These are phyloP conservation scores for Cymodocea nodosa DNA, from an alignment of 116 monocot genomes.

Conservation along the genomic window DNA sequence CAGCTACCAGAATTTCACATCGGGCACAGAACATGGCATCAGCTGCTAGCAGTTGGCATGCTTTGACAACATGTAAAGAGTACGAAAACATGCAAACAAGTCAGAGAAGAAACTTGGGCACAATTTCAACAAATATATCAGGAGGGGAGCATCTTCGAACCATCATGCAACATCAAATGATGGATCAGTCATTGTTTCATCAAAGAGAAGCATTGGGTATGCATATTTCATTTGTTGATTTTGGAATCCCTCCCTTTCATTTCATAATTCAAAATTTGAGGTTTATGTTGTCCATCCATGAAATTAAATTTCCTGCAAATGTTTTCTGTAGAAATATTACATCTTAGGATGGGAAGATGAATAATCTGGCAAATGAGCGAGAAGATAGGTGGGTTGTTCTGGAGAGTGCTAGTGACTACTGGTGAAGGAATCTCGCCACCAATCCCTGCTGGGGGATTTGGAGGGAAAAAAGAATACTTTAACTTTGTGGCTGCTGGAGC, in stretches of 20 bases:
- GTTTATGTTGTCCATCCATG: neutral
- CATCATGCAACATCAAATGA: slow-evolving; percentile 10
- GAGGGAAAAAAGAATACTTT: too few species aligned
- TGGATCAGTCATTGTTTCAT: slow-evolving; percentile 42
- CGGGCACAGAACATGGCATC: slow-evolving; percentile 63
- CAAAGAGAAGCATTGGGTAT: slow-evolving; percentile 89
- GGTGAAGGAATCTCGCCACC: too few species aligned
- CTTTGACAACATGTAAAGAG: slow-evolving; percentile 34
- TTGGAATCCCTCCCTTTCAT: neutral
- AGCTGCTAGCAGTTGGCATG: slow-evolving; percentile 78
- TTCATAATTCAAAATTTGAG: neutral
- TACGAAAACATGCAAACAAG: slow-evolving; percentile 18
- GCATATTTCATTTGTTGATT: slow-evolving; percentile 1
- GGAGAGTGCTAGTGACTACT: too few species aligned
- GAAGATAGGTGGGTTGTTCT: too few species aligned
- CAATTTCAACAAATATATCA: slow-evolving; percentile 13
- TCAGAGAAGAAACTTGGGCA: slow-evolving; percentile 30
- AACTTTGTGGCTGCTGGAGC: too few species aligned
- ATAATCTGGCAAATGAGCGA: too few species aligned
- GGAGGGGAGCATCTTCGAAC: slow-evolving; percentile 14
- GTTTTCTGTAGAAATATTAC: neutral
- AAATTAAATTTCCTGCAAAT: neutral
- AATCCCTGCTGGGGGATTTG: too few species aligned
- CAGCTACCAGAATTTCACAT: slow-evolving; percentile 83
- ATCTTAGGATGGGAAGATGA: too few species aligned